These are phyloP conservation scores for Rubroboletus pulcherrimus DNA, from an alignment of 768 basidiomycete species.

Conservation along the genomic window DNA sequence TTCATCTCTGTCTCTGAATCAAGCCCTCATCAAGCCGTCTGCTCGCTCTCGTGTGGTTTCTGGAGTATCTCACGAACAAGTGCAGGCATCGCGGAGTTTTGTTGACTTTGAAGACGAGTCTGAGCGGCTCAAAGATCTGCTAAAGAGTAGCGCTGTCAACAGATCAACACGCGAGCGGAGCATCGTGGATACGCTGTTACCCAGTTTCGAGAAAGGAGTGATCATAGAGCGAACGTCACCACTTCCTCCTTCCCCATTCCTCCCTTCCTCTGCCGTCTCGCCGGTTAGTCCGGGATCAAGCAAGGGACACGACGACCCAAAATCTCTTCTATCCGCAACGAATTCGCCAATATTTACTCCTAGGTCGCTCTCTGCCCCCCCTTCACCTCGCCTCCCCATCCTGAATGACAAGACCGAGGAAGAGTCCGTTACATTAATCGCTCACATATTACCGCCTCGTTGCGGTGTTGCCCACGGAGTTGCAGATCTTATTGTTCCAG, in stretches of 20 bases:
- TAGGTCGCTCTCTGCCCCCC: conserved; percentile 34
- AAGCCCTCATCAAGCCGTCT: conserved; percentile 49
- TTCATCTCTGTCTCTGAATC: conserved; percentile 34
- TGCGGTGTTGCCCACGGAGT: conserved; percentile 39
- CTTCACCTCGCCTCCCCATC: conserved; percentile 27
- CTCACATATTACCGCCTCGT: conserved; percentile 45
- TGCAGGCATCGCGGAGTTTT: conserved; percentile 73
- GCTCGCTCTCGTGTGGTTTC: conserved; percentile 63
- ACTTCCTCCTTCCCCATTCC: conserved; percentile 13
- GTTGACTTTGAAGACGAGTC: conserved; percentile 83
- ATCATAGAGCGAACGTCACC: conserved; percentile 22
- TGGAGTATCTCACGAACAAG: conserved; percentile 65
- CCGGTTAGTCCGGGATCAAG: conserved; percentile 14
- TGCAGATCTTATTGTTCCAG: conserved; percentile 44
- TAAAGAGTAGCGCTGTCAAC: conserved; percentile 51
- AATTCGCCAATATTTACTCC: conserved; percentile 43
- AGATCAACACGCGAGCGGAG: conserved; percentile 25
- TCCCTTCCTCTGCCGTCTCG: neutral
- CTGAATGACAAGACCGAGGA: conserved; percentile 15
- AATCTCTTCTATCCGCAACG: conserved; percentile 44
- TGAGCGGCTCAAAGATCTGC: conserved; percentile 67
- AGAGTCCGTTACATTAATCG: conserved; percentile 20
- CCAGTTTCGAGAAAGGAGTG: conserved; percentile 28
- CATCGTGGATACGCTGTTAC: conserved; percentile 31
- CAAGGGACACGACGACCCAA: conserved; percentile 32